phyloP scores from a whole-genome alignment of 2,329 filamentous ascomycete genomes.

The Aureobasidium melanogenum region DNA sequence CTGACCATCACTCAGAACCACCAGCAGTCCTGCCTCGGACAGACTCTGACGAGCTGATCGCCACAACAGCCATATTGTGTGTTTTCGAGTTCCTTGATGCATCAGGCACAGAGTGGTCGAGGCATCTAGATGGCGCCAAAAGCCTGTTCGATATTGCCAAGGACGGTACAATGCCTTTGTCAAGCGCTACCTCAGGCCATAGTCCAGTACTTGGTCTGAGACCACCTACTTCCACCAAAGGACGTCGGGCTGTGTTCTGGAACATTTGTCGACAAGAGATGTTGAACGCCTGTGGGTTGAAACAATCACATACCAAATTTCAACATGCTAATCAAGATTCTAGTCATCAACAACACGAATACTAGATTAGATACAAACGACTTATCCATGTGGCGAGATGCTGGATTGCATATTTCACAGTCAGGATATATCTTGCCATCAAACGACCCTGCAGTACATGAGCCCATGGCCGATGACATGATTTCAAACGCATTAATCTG shows the following conservation, averaged over 20 bases:
- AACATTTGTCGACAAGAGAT: constrained; percentile 60
- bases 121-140: constrained; percentile 58
- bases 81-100: constrained; percentile 61
- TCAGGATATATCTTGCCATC: constrained; percentile 43
- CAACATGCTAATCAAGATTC: not conserved
- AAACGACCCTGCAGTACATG: constrained; percentile 38
- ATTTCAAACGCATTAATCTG: constrained; percentile 57
- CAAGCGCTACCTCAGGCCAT: not conserved
- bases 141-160: constrained; percentile 50
- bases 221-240: constrained; percentile 34
- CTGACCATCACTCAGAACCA: not conserved
- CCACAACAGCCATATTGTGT: constrained; percentile 57
- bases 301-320: not conserved
- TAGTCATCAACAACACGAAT: constrained; percentile 51
- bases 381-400: constrained; percentile 54
- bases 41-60: constrained; percentile 52
- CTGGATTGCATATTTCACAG: constrained; percentile 50
- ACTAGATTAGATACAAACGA: constrained; percentile 56
- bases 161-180: constrained; percentile 26
- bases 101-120: constrained; percentile 53
- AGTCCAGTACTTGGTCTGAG: not conserved
- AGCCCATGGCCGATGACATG: constrained; percentile 52
- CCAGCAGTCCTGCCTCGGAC: constrained; percentile 24
- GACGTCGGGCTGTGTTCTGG: constrained; percentile 55
- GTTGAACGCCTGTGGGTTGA: constrained; percentile 48